phyloP scores from a whole-genome alignment of 2,329 filamentous ascomycete species.

The Aschersonia sp. region DNA sequence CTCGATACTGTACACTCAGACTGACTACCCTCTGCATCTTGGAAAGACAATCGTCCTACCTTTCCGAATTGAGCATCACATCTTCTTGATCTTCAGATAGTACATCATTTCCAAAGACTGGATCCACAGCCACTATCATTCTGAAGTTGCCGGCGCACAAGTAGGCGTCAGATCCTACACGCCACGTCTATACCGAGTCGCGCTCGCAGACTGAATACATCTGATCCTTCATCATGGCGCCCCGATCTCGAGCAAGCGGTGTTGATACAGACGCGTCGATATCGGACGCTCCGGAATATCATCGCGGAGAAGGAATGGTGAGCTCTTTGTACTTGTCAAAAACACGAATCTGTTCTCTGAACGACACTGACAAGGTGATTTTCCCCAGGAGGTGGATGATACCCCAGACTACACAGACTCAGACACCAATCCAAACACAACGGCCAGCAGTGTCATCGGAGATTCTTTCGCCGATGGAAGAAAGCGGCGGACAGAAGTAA shows the following conservation, averaged over 20 bases:
- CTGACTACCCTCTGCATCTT: no score
- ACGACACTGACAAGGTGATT: slow-evolving; percentile 1
- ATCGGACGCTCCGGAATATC: slow-evolving; percentile 39
- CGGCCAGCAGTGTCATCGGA: slow-evolving; percentile 73
- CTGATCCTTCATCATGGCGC: slow-evolving; percentile 31
- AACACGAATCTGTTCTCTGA: neutral
- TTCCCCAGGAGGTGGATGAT: slow-evolving; percentile 43
- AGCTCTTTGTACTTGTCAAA: slow-evolving; percentile 6
- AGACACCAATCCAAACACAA: slow-evolving; percentile 53
- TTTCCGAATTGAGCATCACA: no score
- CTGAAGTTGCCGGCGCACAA: neutral
- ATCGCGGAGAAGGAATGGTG: slow-evolving; percentile 35
- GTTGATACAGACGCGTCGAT: slow-evolving; percentile 48
- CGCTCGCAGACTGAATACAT: slow-evolving; percentile 30
- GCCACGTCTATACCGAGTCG: slow-evolving; percentile 31
- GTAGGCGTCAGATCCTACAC: slow-evolving; percentile 19
- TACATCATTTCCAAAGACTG: no score
- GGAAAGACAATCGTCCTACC: no score
- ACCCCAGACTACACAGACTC: slow-evolving; percentile 53
- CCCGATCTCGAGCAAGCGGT: slow-evolving; percentile 36
- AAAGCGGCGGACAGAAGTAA: slow-evolving; percentile 73
- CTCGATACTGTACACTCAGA: neutral
- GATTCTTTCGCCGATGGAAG: slow-evolving; percentile 63
- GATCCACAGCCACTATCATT: neutral
- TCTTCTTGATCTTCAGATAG: no score